phyloP scores from a whole-genome alignment of 768 basidiomycete species.

The Trametes cinnabarina region DNA sequence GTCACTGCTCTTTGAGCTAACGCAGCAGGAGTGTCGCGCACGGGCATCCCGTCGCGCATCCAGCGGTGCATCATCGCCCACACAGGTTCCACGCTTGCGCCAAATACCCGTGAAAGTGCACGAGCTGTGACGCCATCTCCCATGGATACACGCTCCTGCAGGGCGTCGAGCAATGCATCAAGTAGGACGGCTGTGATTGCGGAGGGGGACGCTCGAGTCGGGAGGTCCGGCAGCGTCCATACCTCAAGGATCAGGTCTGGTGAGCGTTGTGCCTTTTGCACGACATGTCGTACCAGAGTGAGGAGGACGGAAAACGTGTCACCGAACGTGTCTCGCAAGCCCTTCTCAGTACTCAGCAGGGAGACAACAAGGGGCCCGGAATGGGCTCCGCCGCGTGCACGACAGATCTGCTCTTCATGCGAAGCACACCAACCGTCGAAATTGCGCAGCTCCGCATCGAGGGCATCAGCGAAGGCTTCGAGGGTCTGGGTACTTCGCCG shows the following conservation, averaged over 20 bases:
- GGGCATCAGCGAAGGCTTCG: constrained; percentile 81
- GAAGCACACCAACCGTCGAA: constrained; percentile 72
- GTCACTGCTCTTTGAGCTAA: neutral
- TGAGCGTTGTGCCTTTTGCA: constrained; percentile 25
- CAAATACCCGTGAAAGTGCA: constrained; percentile 62
- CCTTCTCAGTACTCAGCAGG: constrained; percentile 62
- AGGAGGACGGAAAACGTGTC: constrained; percentile 57
- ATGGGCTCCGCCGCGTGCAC: constrained; percentile 47
- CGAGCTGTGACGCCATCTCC: constrained; percentile 53
- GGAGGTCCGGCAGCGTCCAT: constrained; percentile 42
- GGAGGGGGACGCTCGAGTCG: constrained; percentile 46
- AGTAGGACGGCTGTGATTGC: constrained; percentile 56
- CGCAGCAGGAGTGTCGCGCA: constrained; percentile 23
- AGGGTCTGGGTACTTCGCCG: constrained; percentile 51
- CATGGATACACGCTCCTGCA: constrained; percentile 58
- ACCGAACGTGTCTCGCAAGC: constrained; percentile 54
- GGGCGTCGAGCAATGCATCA: constrained; percentile 56
- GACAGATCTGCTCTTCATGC: constrained; percentile 64
- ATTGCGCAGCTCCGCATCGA: constrained; percentile 53
- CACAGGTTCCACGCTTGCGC: constrained; percentile 60
- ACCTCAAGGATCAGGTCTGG: constrained; percentile 31
- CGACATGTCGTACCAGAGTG: constrained; percentile 42
- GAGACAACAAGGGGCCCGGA: constrained; percentile 52
- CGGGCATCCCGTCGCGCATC: constrained; percentile 71
- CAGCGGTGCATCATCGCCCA: constrained; percentile 74